Base-by-base conservation (phyloP, 2,329 filamentous ascomycete genomes). In the Pseudogymnoascus sp. region DNA sequence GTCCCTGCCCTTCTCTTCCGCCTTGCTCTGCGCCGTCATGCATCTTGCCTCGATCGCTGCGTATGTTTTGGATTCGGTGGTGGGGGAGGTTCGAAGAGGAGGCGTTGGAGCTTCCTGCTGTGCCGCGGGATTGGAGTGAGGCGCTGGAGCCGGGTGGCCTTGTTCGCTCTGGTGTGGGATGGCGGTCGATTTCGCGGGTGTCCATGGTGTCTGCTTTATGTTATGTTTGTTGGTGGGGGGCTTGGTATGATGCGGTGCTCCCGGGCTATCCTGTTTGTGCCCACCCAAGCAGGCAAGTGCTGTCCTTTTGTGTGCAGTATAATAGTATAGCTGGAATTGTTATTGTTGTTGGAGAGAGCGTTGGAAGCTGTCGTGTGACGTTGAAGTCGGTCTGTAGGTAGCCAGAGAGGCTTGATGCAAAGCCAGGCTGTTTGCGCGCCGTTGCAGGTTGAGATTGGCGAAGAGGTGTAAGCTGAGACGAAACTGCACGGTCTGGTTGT, bases 1-100 rank as follows among this genome's bases (percentile, higher is more conserved):
- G 46, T 33, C 46, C 46, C n/a, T 56, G 46, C 10, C 26, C 46
- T 26, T 56, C 46, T 33, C 46, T 11, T 3, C 46, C 46, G 17
- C 46, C 46, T 15, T 56, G 46, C 9, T 56, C 46, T 33, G 26
- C 46, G 7, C 26, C 10, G n/a, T 56, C 46, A 33, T 56, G 46
- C 46, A 56, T 56, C 46, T 56, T 56, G 26, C 46, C 46, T 56
- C 46, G 26, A 33, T 56, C 46, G 46, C 46, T 56, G 2, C 46
- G 46, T 56, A 56, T 56, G 46, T 56, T 56, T 33, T 56, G 46
- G 46, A 56, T 56, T 56, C 46, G 46, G 46, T 56, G 46, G 46
- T 56, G 46, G n/a, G 46, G 46, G 46, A 56, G 46, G 46, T 56
- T 56, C 46, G 46, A 56, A 56, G 46, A 56, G 46, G 46, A 56